Evolutionary conservation across 2,329 filamentous ascomycete genomes (phyloP), one percentile per base, ranked within the genome.

Genomic region (Hypoxylon sp.): DNA sequence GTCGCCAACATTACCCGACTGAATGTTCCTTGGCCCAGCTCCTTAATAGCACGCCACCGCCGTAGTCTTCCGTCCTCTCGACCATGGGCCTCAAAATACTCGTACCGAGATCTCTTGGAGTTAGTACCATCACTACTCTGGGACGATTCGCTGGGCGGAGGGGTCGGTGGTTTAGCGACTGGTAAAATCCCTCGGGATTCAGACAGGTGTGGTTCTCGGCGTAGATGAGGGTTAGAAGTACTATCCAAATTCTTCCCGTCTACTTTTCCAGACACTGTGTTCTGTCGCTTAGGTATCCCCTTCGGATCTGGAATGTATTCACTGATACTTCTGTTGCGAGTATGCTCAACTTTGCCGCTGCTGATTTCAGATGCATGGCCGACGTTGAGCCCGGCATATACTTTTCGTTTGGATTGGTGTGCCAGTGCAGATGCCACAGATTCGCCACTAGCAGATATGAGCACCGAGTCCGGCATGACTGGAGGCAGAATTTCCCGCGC

Each of bases 1-100:
- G 94, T 97, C 3, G 94, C 96, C 46, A 99, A 85, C 81, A 97
- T 91, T 19, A 99, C 96, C 76, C 93, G 93, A 78, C 94, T 98
- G 79, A 99, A 99, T 0, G 96, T 98, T 39, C 96, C 96, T 75
- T 97, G 93, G 4, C 96, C 96, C 5, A 99, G 86, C 71, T 91
- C 83, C 65, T 92, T 91, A 42, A 99, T 82, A 11, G 91, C 92
- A 72, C 92, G 88, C 90, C 96, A 99, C 71, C 89, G 86, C 63
- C 91, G 89, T 19, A 89, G 85, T 78, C 94, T 94, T 71, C 88
- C 82, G 65, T 93, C 89, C 54, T 86, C 83, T 35, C 92, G 85
- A 2, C 88, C 91, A 71, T 83, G 85, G 29, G 93, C 91, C 74
- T 92, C 86, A 76, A 94, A 96, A 69, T 90, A 89, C 72, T 94